These are phyloP conservation scores for Daldinia vernicosa DNA, from an alignment of 495 filamentous ascomycete genomes.

Conservation along the genomic window DNA sequence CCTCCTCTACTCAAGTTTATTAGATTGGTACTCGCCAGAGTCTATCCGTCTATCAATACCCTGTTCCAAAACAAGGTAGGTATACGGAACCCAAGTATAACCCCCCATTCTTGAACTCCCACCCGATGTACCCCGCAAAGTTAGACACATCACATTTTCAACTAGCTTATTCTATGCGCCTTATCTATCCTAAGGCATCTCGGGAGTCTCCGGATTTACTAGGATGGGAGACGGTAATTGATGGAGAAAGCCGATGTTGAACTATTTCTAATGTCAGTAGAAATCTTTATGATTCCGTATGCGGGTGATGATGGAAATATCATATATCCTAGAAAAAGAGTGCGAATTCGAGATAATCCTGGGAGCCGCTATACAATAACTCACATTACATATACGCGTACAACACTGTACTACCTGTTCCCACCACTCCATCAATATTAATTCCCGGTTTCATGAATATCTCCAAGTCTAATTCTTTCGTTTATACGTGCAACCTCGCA, in stretches of 20 bases:
- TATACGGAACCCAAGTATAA: neutral
- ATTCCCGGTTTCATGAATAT: neutral
- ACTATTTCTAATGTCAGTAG: neutral
- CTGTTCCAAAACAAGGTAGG: neutral
- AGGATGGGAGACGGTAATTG: neutral
- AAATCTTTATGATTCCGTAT: neutral
- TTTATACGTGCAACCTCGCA: slow-evolving; percentile 34
- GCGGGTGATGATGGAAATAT: neutral
- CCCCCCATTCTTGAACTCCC: slow-evolving; percentile 3
- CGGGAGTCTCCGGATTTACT: neutral
- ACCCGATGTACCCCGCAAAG: slow-evolving; percentile 6
- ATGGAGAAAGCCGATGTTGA: neutral
- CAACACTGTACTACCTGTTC: neutral
- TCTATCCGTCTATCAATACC: neutral
- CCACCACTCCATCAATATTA: neutral
- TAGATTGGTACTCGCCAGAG: neutral
- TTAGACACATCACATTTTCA: neutral
- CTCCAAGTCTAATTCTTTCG: neutral
- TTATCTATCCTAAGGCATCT: neutral
- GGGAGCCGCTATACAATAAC: neutral
- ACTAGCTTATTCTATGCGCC: neutral
- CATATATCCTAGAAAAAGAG: neutral
- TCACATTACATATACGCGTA: neutral
- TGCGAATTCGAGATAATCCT: neutral
- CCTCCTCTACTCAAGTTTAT: neutral